Base-by-base conservation (phyloP, 176 grass and related monocot species). In the Eremochloa ophiuroides region DNA sequence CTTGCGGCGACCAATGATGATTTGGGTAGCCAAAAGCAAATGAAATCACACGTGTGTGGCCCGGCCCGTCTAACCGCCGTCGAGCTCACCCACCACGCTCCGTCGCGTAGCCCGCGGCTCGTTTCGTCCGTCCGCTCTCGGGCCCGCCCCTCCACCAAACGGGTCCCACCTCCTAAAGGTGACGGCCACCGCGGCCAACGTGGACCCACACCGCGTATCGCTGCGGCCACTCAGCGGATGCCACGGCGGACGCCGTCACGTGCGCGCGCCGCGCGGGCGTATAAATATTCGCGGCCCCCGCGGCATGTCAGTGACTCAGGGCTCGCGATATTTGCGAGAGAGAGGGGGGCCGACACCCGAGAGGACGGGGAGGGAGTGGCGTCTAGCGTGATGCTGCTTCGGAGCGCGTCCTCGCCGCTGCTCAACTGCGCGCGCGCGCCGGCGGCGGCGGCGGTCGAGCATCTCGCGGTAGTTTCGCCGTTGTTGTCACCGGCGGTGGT, bases 371-470 rank as follows among this genome's bases (percentile, higher is more conserved):
- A 33, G 46, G 6, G 8, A 3, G 20, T 12, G 26, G 4, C 2
- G 20, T 22, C 20, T 22, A 10, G 0, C 38, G 75, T 4, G 34
- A 89, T 86, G 83, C 88, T 86, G 47, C 88, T 86, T 59, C 83
- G 88, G 58, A 90, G 88, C 74, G 67, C 83, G 66, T 90, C 88
- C 25, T 90, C 74, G 48, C 83, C 67, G 79, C 79, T 82, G 83
- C 88, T 86, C 73, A 78, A 82, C 85, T 39, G 53, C 78, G 61
- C 23, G 13, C 77, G 77, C 10, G 82, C 39, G 40, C 69, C 31
- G 26, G 25, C 16, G 9, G 70, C 31, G 64, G 20, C 27, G 15
- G 30, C 11, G 62, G 55, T 9, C 13, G 73, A 33, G 0, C 75
- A 79, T 48, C 28, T 80, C 17, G 39, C 25, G 14, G 28, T 71